Percentiles rank a stretch among this genome's conserved stretches.
Evolutionary conservation across 768 basidiomycete species (phyloP).

Genomic region (Suillus weaverae): DNA sequence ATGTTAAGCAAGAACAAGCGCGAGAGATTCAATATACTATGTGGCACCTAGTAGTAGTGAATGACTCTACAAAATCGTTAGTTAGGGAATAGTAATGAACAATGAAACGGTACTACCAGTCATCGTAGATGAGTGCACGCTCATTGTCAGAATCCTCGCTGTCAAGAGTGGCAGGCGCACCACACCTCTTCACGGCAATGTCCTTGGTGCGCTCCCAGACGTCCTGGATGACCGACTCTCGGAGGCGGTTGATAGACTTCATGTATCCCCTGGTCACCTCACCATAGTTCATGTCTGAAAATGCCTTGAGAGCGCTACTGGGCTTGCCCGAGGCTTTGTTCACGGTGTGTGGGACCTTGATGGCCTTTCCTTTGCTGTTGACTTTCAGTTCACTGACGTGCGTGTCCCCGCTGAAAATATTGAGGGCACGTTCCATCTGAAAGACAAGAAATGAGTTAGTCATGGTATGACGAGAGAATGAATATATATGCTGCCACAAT

Average conservation of each 20-base stretch:
- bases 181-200: neutral
- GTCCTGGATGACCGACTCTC: neutral
- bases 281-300: neutral
- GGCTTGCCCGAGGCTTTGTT: neutral
- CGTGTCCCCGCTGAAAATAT: neutral
- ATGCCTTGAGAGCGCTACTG: neutral
- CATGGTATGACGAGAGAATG: too few relatives aligned
- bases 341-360: neutral
- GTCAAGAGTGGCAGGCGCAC: neutral
- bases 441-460: neutral
- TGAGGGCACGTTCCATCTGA: constrained; percentile 12
- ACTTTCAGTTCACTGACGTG: neutral
- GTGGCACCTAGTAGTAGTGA: too few relatives aligned
- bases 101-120: neutral
- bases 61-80: neutral
- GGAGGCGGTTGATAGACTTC: neutral
- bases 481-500: too few relatives aligned
- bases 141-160: neutral
- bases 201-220: neutral
- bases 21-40: too few relatives aligned
- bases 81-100: neutral
- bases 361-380: neutral
- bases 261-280: neutral
- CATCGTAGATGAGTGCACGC: neutral
- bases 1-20: too few relatives aligned